phyloP scores from a whole-genome alignment of 164 flowering plant genomes.

The Berberis vulgaris region DNA sequence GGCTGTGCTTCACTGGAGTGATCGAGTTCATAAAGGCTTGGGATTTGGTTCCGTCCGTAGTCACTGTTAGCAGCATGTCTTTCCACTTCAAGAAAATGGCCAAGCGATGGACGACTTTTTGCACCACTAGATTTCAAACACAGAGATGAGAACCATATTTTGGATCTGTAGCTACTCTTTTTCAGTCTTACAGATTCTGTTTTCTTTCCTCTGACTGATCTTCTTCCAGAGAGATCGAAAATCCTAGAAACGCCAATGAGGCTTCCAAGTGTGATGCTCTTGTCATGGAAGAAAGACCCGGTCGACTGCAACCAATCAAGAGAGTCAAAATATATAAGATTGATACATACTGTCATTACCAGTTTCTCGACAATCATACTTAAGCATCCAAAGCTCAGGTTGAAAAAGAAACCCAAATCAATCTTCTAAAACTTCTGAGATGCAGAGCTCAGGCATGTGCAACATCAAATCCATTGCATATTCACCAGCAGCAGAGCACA shows the following conservation, averaged over 20 bases:
- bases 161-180: constrained; percentile 34
- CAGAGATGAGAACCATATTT: constrained; percentile 46
- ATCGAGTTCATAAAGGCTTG: constrained; percentile 25
- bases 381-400: not conserved
- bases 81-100: constrained; percentile 70
- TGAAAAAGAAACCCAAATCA: too few relatives aligned
- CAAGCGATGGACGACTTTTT: constrained; percentile 44
- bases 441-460: too few relatives aligned
- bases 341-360: too few relatives aligned
- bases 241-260: constrained; percentile 64
- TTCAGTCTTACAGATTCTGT: constrained; percentile 12
- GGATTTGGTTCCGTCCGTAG: constrained; percentile 28
- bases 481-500: too few relatives aligned
- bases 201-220: constrained; percentile 41
- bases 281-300: constrained; percentile 83
- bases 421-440: too few relatives aligned
- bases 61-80: constrained; percentile 46
- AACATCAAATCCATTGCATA: too few relatives aligned
- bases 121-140: constrained; percentile 32
- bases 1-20: constrained; percentile 8
- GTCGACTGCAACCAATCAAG: constrained; percentile 46
- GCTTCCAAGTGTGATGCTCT: constrained; percentile 77
- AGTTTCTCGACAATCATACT: not conserved
- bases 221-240: constrained; percentile 42
- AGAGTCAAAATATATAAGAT: not conserved